Evolutionary conservation across 257 asterid genomes (phyloP).

Genomic region (Asclepias syriaca): DNA sequence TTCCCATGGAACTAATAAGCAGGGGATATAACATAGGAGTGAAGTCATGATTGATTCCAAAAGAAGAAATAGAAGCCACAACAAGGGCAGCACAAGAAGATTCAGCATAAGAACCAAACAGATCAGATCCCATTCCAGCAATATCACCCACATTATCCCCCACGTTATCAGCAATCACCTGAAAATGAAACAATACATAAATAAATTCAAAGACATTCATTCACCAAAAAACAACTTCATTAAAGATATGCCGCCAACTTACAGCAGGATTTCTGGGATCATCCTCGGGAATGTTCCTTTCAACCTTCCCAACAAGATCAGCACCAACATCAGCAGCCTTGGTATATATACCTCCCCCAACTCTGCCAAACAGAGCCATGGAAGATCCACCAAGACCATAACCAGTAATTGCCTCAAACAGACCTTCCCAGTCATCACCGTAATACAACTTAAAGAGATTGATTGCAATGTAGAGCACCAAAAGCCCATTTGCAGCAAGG

Average conservation of each 20-base stretch:
- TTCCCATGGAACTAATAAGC: constrained; percentile 85
- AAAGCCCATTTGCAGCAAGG: constrained; percentile 81
- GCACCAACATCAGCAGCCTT: constrained; percentile 61
- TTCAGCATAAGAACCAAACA: constrained; percentile 49
- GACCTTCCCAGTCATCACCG: constrained; percentile 93
- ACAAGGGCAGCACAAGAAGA: constrained; percentile 51
- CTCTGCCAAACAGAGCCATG: constrained; percentile 92
- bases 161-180: constrained; percentile 95
- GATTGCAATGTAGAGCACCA: constrained; percentile 72
- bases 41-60: constrained; percentile 62
- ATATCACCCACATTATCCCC: constrained; percentile 97
- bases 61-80: constrained; percentile 48
- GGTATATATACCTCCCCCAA: constrained; percentile 92
- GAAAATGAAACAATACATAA: constrained; percentile 7
- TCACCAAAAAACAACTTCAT: background rate
- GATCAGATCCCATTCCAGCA: constrained; percentile 77
- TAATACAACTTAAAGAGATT: constrained; percentile 77
- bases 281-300: constrained; percentile 53
- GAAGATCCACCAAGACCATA: constrained; percentile 96
- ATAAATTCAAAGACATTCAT: background rate
- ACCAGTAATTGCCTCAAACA: constrained; percentile 83
- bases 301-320: constrained; percentile 52
- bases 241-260: constrained; percentile 12
- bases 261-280: constrained; percentile 53
- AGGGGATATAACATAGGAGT: constrained; percentile 76